Evolutionary conservation across 1,284 basidiomycete genomes (phyloP), one percentile per base, ranked within the genome.

Genomic region (Irpex lacteus): DNA sequence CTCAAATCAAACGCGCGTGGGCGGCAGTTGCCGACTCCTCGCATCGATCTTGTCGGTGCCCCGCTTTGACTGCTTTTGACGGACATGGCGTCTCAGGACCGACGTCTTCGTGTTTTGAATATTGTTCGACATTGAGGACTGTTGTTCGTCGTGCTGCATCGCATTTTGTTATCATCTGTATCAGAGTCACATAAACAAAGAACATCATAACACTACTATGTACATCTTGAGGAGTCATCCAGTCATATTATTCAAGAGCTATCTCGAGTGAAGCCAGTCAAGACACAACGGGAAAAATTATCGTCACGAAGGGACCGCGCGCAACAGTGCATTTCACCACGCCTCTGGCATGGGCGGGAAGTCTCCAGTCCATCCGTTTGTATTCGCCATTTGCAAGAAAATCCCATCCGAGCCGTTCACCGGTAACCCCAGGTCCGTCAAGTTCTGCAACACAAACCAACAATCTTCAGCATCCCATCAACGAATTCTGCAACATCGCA

Each of bases 401-500:
- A 96, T 89, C 5, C 91, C 93, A 70, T 96, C 94, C 4, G 90
- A 92, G 55, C 94, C 94, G 70, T 95, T 95, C 54, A 88, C 82
- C n/a, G 94, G 94, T 58, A 96, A 78, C 15, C 94, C 94, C 5
- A 96, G 86, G 75, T 96, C 94, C 19, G 90, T 88, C 67, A 95
- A 78, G 72, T 87, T 95, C 92, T 95, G 75, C 55, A 65, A 55
- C n/a, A n/a, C n/a, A n/a, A n/a, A n/a, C n/a, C n/a, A 52, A 58
- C 34, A 61, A 19, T 60, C 61, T 15, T 47, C 34, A 34, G 55
- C 55, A 60, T 52, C 32, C 4, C 37, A 21, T 13, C 11, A 32
- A 2, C 15, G 50, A 52, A 52, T 2, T 37, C 52, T 40, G 18
- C 47, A 19, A 63, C 62, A 32, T 19, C 52, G 40, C 26, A 59